Percentiles rank a stretch among this genome's conserved stretches.
phyloP scores from a whole-genome alignment of 108 stramenopile species.

The Cyclotella cryptica region DNA sequence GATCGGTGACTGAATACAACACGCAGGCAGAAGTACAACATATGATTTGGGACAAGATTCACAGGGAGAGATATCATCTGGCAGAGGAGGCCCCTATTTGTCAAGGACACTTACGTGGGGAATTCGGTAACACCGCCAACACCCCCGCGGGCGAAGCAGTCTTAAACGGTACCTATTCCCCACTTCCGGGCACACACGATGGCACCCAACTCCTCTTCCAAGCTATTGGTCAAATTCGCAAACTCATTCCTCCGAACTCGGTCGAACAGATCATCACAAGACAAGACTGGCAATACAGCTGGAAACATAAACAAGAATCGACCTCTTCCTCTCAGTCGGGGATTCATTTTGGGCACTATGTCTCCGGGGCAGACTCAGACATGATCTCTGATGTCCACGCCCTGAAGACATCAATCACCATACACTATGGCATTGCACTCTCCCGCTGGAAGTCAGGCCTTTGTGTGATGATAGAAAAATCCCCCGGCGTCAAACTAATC shows the following conservation, averaged over 20 bases:
- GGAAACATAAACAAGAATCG: conserved; percentile 9
- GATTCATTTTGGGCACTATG: conserved; percentile 12
- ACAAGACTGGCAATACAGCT: not conserved
- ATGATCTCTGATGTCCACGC: conserved; percentile 26
- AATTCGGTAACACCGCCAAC: no score
- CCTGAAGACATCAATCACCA: conserved; percentile 8
- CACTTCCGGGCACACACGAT: not conserved
- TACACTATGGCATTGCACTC: not conserved
- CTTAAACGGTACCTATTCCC: conserved; percentile 5
- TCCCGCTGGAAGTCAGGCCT: conserved; percentile 17
- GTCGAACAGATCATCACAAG: not conserved
- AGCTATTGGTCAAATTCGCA: not conserved
- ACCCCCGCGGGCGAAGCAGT: not conserved
- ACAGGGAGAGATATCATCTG: no score
- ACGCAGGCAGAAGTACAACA: not conserved
- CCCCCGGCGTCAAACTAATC: not conserved
- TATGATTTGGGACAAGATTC: not conserved
- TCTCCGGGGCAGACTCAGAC: no score
- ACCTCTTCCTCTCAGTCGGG: conserved; percentile 27
- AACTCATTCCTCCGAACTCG: not conserved
- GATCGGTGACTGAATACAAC: not conserved
- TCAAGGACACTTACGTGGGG: no score
- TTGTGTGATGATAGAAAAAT: conserved; percentile 22
- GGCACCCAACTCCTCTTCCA: not conserved
- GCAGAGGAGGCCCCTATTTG: no score